A percentile compares a stretch with the other conserved stretches of the same genome.
These are phyloP conservation scores for Cyberlindnera lachancei DNA, from an alignment of 805 yeast genomes.

Conservation along the genomic window DNA sequence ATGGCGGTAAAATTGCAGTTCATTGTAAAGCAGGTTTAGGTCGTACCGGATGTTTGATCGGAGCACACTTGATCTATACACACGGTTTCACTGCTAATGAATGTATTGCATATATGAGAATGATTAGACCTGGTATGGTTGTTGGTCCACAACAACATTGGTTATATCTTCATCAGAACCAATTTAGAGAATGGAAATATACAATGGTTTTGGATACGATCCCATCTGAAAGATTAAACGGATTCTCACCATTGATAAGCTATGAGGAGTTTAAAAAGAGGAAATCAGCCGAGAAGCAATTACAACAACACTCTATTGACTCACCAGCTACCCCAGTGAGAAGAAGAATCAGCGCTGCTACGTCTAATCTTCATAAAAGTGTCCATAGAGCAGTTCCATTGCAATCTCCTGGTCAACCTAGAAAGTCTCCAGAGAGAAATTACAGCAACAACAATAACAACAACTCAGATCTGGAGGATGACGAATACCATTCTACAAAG, in stretches of 20 bases:
- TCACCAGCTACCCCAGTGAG: slow-evolving; percentile 72
- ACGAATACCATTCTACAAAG: slow-evolving; percentile 19
- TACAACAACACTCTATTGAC: too few relatives aligned
- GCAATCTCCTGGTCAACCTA: slow-evolving; percentile 95
- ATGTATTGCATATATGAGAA: slow-evolving; percentile 93
- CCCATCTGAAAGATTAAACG: slow-evolving; percentile 62
- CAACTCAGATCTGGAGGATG: slow-evolving; percentile 24
- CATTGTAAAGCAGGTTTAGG: slow-evolving; percentile 99
- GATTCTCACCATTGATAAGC: slow-evolving; percentile 52
- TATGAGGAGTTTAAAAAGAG: slow-evolving; percentile 56
- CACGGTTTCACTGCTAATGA: slow-evolving; percentile 97
- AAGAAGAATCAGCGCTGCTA: slow-evolving; percentile 57
- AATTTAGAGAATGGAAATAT: slow-evolving; percentile 92
- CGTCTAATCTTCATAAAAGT: slow-evolving; percentile 58
- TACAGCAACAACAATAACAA: slow-evolving; percentile 17
- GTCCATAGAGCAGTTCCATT: slow-evolving; percentile 77
- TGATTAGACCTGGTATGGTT: slow-evolving; percentile 99
- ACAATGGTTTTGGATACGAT: slow-evolving; percentile 74
- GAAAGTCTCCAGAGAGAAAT: slow-evolving; percentile 45
- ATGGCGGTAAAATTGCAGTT: slow-evolving; percentile 94
- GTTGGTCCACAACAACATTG: slow-evolving; percentile 99
- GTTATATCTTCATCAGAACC: slow-evolving; percentile 93
- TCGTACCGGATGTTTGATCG: slow-evolving; percentile 95
- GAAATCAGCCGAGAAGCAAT: slow-evolving; percentile 26
- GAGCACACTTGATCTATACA: slow-evolving; percentile 92